Evolutionary conservation across 1,284 basidiomycete genomes (phyloP).

Genomic region (Malassezia psittaci): DNA sequence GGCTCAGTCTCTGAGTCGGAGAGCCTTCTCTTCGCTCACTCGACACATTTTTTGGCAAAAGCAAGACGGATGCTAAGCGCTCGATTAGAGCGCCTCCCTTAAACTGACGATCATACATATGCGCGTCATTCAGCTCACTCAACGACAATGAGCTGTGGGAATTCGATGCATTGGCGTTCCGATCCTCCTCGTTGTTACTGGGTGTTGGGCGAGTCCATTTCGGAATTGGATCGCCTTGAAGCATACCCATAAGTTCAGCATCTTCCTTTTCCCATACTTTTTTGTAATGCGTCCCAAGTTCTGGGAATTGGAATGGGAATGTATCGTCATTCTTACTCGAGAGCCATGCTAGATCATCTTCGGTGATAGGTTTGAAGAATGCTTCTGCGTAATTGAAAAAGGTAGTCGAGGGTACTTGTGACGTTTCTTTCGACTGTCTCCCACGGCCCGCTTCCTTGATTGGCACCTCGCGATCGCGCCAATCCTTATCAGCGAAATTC

Average conservation of each 20-base stretch:
- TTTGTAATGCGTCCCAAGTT: constrained; percentile 74
- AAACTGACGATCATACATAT: constrained; percentile 12
- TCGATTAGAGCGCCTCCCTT: constrained; percentile 10
- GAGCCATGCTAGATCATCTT: constrained; percentile 46
- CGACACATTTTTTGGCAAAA: constrained; percentile 53
- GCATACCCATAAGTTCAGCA: constrained; percentile 34
- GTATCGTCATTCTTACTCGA: constrained; percentile 60
- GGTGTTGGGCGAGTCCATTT: constrained; percentile 18
- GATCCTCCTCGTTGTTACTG: constrained; percentile 8
- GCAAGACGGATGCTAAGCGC: constrained; percentile 13
- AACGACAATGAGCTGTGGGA: not conserved
- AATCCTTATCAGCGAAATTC: constrained; percentile 39
- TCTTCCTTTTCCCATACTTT: constrained; percentile 87
- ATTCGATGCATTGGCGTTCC: not conserved
- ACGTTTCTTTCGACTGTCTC: constrained; percentile 20
- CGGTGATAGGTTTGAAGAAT: constrained; percentile 45
- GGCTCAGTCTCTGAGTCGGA: constrained; percentile 45
- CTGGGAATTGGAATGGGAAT: constrained; percentile 73
- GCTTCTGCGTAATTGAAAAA: constrained; percentile 43
- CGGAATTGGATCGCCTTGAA: not conserved
- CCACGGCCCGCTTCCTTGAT: constrained; percentile 6
- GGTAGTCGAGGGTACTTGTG: constrained; percentile 40
- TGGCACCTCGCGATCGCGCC: constrained; percentile 32
- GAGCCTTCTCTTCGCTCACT: not conserved
- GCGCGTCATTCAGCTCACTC: not conserved